Conservation (phyloP, 2,329 filamentous ascomycete genomes). For the Aspergillus versicolor region DNA sequence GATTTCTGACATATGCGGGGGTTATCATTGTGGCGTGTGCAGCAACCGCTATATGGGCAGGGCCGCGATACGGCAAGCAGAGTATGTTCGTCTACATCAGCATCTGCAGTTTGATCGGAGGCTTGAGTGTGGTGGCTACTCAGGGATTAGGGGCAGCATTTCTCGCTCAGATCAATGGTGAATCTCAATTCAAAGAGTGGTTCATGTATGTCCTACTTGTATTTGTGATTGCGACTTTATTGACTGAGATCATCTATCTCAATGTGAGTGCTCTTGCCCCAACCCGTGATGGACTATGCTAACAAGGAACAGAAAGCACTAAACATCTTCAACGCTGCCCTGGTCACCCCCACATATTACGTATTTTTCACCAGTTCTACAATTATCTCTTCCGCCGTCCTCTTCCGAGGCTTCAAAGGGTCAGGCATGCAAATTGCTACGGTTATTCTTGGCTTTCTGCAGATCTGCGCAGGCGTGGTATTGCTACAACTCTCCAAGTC, state of each 20-base stretch:
- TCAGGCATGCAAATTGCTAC: conserved; percentile 77
- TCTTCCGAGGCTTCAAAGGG: conserved; percentile 94
- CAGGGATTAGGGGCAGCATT: conserved; percentile 92
- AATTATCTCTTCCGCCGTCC: conserved; percentile 86
- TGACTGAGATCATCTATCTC: conserved; percentile 92
- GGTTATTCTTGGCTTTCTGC: conserved; percentile 88
- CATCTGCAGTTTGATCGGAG: conserved; percentile 93
- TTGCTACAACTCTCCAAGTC: conserved; percentile 96
- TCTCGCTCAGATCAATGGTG: conserved; percentile 77
- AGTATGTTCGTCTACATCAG: conserved; percentile 97
- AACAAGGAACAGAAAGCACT: conserved; percentile 76
- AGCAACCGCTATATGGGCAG: conserved; percentile 75
- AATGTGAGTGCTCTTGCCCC: conserved; percentile 67
- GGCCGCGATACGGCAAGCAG: conserved; percentile 87
- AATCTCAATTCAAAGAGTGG: conserved; percentile 93
- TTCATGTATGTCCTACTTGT: conserved; percentile 89
- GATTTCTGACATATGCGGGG: conserved; percentile 81
- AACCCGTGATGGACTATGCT: conserved; percentile 2
- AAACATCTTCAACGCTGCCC: conserved; percentile 92
- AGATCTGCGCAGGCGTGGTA: conserved; percentile 90
- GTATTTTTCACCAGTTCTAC: conserved; percentile 97
- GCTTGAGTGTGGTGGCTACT: conserved; percentile 89
- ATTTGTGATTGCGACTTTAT: conserved; percentile 82
- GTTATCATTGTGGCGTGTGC: conserved; percentile 72
- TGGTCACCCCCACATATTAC: conserved; percentile 98